Evolutionary conservation across 164 flowering plant genomes (phyloP), one percentile per base, ranked within the genome.

Genomic region (Warburgia ugandensis): DNA sequence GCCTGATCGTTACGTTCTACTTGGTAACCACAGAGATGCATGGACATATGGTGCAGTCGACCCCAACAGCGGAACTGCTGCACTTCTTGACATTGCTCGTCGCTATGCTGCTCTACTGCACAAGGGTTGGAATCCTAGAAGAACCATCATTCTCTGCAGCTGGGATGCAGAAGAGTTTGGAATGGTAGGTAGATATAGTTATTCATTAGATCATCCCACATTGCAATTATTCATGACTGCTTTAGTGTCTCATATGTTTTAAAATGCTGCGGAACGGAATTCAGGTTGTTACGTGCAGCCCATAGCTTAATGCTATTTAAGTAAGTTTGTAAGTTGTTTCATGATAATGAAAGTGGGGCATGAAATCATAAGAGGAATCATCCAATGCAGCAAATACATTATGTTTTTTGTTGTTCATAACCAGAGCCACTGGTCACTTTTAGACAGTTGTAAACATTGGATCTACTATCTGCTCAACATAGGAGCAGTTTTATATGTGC

Each of bases 101-200:
- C 63, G 99, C 17, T 81, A 64, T 45, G 55, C 81, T 47, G 71
- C 69, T 55, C 57, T 94, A 45, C 50, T 78, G 74, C 71, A 60
- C 7, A 40, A 12, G 36, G 90, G 94, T 13, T 94, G 99, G 99
- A 71, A 26, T 4, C 99, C 99, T 42, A 70, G 92, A 45, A 77
- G 97, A 57, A 86, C 92, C 32, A 78, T 94, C 52, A 36, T 88
- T 65, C 77, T 94, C 40, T 81, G 94, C 74, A 94, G 95, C 60
- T 94, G 99, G 99, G 99, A 94, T 79, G 99, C 99, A 0, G 97
- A 94, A 72, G 99, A 94, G 69, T 94, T 88, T 75, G 99, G 99
- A 50, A 86, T 94, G 99, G 99, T 94, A 66, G 58, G 85, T 75
- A 32, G 10, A 20, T 22, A 7, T 19, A 9, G 6, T 21, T 27